These are phyloP conservation scores for Colletotrichum sp. DNA, from an alignment of 2,329 filamentous ascomycete genomes.

Conservation along the genomic window DNA sequence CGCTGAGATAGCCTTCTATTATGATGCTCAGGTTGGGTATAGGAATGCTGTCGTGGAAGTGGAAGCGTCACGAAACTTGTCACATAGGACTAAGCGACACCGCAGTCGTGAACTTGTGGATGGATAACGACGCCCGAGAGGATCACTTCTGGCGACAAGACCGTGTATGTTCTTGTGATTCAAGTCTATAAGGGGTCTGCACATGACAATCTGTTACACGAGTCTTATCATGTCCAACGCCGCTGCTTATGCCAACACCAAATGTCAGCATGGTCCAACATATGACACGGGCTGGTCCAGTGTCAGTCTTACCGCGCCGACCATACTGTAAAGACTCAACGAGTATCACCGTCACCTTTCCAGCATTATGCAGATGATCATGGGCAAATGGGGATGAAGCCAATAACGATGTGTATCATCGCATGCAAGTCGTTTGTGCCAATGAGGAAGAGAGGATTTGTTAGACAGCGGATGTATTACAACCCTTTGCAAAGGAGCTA, in stretches of 20 bases:
- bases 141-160: rapidly evolving
- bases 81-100: no score
- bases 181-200: rapidly evolving
- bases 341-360: no score
- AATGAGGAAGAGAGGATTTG: neutral
- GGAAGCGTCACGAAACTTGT: no score
- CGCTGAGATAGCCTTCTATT: no score
- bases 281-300: neutral
- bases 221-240: neutral
- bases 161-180: rapidly evolving
- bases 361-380: rapidly evolving
- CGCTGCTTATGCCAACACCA: neutral
- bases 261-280: neutral
- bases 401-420: neutral
- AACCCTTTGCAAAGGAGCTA: rapidly evolving
- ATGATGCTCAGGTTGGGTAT: neutral
- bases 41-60: no score
- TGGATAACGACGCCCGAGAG: neutral
- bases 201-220: rapidly evolving
- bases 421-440: neutral
- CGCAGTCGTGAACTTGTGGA: no score
- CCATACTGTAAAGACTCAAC: no score
- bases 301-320: no score
- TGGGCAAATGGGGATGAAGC: rapidly evolving
- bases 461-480: rapidly evolving